phyloP scores from a whole-genome alignment of 2,329 filamentous ascomycete species.

The Leptodontidium sp. region DNA sequence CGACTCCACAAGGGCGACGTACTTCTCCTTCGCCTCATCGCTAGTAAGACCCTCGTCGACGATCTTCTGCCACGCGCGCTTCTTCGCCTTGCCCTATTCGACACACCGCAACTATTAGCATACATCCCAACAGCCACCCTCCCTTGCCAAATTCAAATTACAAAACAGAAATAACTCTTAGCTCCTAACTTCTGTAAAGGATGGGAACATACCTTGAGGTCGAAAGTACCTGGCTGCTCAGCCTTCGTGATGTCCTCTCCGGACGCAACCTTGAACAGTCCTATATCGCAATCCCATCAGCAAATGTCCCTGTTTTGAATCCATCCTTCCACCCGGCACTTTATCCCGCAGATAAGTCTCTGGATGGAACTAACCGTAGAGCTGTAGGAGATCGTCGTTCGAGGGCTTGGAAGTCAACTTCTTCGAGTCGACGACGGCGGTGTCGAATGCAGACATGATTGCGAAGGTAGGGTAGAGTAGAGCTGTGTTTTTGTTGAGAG shows the following conservation, averaged over 20 bases:
- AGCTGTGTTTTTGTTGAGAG: conserved; percentile 23
- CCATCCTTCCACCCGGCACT: not conserved
- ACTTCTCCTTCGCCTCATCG: conserved; percentile 77
- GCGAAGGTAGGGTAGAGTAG: conserved; percentile 24
- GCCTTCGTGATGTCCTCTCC: conserved; percentile 66
- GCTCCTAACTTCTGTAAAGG: not conserved
- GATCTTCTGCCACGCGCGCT: conserved; percentile 77
- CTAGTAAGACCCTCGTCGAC: conserved; percentile 67
- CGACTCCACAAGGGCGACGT: conserved; percentile 75
- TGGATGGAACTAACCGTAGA: conserved; percentile 39
- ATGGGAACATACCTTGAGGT: conserved; percentile 58
- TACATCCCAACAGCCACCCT: not conserved
- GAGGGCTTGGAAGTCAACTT: conserved; percentile 71
- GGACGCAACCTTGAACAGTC: conserved; percentile 64
- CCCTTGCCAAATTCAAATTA: not conserved
- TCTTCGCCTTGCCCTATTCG: conserved; percentile 76
- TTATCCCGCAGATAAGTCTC: not conserved
- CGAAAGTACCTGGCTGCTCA: conserved; percentile 71
- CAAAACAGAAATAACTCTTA: not conserved
- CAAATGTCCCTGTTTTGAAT: not conserved
- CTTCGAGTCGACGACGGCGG: conserved; percentile 68
- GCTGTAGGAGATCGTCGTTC: conserved; percentile 68
- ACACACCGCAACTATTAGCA: conserved; percentile 2
- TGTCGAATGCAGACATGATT: conserved; percentile 55
- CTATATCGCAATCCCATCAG: conserved; percentile 47